phyloP scores from a whole-genome alignment of 192 early-diverging fungal genomes.

The Lobosporangium transversale region DNA sequence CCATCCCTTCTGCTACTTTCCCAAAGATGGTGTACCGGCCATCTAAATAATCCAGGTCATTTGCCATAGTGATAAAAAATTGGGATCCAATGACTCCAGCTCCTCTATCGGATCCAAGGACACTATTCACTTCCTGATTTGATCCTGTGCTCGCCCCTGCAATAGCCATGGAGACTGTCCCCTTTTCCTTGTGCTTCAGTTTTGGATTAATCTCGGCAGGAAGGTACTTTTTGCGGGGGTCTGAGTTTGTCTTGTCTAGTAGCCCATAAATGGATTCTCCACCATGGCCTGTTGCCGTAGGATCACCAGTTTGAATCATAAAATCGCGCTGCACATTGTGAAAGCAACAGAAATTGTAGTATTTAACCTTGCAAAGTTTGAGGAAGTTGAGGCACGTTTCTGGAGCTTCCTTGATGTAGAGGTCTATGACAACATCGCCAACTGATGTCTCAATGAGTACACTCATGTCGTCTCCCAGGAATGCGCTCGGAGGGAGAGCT shows the following conservation, averaged over 20 bases:
- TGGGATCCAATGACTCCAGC: constrained; percentile 78
- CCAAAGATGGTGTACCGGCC: constrained; percentile 90
- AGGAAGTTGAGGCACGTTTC: constrained; percentile 80
- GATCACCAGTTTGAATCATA: constrained; percentile 82
- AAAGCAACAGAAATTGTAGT: constrained; percentile 86
- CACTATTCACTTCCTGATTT: constrained; percentile 26
- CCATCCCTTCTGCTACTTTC: constrained; percentile 88
- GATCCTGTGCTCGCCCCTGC: constrained; percentile 52
- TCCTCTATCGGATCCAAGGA: constrained; percentile 13
- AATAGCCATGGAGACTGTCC: constrained; percentile 83
- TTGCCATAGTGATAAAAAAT: constrained; percentile 86
- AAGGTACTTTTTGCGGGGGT: constrained; percentile 67
- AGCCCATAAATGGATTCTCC: constrained; percentile 79
- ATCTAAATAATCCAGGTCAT: constrained; percentile 82
- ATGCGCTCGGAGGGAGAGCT: neutral
- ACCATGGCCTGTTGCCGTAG: constrained; percentile 74
- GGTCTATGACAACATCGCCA: constrained; percentile 90
- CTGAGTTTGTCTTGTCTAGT: constrained; percentile 33
- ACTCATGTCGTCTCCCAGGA: constrained; percentile 29
- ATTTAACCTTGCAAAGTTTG: constrained; percentile 90
- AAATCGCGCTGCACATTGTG: constrained; percentile 86
- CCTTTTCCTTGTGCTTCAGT: constrained; percentile 78
- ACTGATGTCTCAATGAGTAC: constrained; percentile 91
- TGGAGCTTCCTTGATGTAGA: constrained; percentile 79
- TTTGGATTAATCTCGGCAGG: constrained; percentile 82